These are phyloP conservation scores for Phalaenopsis equestris DNA, from an alignment of 106 monocot species.

Conservation along the genomic window DNA sequence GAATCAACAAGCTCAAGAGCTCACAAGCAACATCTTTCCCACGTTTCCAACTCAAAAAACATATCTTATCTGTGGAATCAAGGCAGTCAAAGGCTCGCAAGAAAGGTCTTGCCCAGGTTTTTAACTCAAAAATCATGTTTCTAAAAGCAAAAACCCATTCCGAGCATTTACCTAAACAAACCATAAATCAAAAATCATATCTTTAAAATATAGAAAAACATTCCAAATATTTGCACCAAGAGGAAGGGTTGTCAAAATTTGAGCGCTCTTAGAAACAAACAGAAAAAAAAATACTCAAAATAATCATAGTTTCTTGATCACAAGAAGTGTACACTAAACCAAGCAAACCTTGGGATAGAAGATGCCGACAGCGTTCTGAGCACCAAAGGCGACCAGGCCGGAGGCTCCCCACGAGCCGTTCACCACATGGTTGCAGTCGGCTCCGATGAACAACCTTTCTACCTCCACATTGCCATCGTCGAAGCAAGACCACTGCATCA, in stretches of 20 bases:
- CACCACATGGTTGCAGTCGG: constrained; percentile 86
- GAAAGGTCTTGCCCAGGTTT: no score
- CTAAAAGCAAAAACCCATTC: no score
- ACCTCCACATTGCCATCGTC: constrained; percentile 20
- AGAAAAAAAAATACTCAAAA: not conserved
- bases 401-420: constrained; percentile 91
- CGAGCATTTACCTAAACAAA: not conserved
- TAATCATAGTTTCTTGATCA: not conserved
- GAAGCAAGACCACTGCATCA: not conserved
- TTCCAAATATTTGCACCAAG: not conserved
- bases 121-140: no score
- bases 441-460: constrained; percentile 66
- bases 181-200: not conserved
- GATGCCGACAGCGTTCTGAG: constrained; percentile 87
- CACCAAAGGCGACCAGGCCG: constrained; percentile 78
- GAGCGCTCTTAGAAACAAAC: constrained; percentile 43
- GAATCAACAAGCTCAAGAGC: not conserved
- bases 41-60: not conserved
- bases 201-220: not conserved
- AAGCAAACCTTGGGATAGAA: constrained; percentile 61
- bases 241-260: constrained; percentile 80
- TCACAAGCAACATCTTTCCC: no score
- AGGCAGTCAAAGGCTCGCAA: no score
- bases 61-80: not conserved
- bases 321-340: not conserved